Evolutionary conservation across 73 alveolate genomes (phyloP).

Genomic region (Uronychia setigera): DNA sequence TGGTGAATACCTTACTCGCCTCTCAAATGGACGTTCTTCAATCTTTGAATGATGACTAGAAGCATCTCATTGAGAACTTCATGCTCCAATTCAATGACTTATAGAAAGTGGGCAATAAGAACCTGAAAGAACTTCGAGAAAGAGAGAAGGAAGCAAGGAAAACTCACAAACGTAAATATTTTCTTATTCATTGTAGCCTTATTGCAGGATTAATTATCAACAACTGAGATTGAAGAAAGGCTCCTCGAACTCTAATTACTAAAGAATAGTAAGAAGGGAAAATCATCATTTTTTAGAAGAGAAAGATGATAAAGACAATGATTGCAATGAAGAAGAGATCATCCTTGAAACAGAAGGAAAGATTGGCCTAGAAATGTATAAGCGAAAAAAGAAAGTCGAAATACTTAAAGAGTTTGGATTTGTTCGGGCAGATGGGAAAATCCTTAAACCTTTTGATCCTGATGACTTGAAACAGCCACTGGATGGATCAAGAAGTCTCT

Average conservation of each 20-base stretch:
- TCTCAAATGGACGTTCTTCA: background rate
- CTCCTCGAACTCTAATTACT: background rate
- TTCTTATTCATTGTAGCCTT: background rate
- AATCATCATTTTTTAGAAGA: background rate
- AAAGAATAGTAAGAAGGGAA: background rate
- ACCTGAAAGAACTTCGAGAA: background rate
- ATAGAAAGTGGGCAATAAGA: background rate
- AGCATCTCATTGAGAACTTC: background rate
- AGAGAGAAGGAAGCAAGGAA: background rate
- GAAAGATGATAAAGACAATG: background rate
- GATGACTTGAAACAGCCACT: background rate
- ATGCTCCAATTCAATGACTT: background rate
- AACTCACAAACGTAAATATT: background rate
- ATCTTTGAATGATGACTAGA: background rate
- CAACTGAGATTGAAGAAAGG: background rate
- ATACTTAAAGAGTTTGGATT: background rate
- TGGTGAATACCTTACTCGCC: background rate
- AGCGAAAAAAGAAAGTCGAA: background rate
- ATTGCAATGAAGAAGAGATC: background rate
- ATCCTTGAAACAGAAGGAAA: background rate
- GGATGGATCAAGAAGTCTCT: background rate
- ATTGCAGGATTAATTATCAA: background rate
- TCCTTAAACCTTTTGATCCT: background rate
- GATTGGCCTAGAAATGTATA: background rate
- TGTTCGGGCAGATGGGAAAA: background rate